phyloP scores from a whole-genome alignment of 345 rosid species.

The Camelina sativa region DNA sequence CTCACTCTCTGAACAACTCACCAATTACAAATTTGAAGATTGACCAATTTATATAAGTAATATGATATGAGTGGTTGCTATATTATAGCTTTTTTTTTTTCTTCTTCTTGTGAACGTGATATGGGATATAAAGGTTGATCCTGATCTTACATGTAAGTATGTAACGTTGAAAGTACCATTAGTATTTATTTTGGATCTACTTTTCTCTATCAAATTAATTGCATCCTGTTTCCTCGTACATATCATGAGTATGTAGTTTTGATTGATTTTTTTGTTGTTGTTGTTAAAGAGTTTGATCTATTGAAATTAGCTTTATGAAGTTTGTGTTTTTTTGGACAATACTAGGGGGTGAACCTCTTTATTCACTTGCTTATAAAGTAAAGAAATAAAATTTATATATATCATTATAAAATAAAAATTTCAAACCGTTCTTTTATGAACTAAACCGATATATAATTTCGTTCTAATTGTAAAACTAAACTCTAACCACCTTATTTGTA shows the following conservation, averaged over 20 bases:
- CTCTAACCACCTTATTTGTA: no score
- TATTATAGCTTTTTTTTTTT: neutral
- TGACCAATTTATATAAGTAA: constrained; percentile 23
- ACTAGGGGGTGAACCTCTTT: no score
- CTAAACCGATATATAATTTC: no score
- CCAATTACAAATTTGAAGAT: constrained; percentile 26
- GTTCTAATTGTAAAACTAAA: no score
- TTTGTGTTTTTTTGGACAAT: no score
- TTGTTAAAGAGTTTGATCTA: no score
- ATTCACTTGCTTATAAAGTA: no score
- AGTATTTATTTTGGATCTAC: neutral
- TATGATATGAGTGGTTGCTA: constrained; percentile 6
- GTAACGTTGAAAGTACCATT: constrained; percentile 15
- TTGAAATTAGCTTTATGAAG: no score
- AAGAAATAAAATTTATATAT: no score
- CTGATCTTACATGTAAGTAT: constrained; percentile 13
- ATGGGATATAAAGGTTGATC: constrained; percentile 22
- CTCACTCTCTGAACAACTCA: constrained; percentile 32
- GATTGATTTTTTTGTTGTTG: neutral
- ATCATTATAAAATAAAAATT: no score
- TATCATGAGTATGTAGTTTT: constrained; percentile 6
- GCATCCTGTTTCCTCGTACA: constrained; percentile 9
- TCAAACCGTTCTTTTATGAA: no score
- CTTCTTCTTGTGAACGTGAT: constrained; percentile 9
- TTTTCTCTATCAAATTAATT: neutral